phyloP scores from a whole-genome alignment of 2,329 filamentous ascomycete species.

The Colletotrichum spinosum region DNA sequence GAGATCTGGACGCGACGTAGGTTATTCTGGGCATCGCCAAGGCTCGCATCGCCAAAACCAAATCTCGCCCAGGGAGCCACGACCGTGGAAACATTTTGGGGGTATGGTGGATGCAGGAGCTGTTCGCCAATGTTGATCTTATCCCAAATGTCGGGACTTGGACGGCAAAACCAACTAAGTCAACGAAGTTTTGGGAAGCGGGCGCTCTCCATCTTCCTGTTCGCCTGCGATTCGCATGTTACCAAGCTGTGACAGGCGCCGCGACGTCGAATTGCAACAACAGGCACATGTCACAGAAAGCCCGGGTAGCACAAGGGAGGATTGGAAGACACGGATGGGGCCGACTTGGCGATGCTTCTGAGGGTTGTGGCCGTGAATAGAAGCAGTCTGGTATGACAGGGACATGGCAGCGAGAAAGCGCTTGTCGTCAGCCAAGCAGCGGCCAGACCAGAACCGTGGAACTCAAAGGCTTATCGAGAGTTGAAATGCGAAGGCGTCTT shows the following conservation, averaged over 20 bases:
- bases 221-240: no score
- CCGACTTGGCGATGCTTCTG: slow-evolving; percentile 1
- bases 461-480: no score
- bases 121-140: not conserved
- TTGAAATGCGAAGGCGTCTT: no score
- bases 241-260: no score
- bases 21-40: slow-evolving; percentile 22
- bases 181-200: not conserved
- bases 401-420: slow-evolving; percentile 20
- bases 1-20: not conserved
- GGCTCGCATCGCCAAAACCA: slow-evolving; percentile 15
- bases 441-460: no score
- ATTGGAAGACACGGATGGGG: slow-evolving; percentile 1
- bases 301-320: not conserved
- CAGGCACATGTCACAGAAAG: no score
- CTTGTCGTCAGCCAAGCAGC: slow-evolving; percentile 25
- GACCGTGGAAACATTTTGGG: not conserved
- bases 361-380: slow-evolving; percentile 6
- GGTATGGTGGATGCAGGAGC: not conserved
- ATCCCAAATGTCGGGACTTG: not conserved
- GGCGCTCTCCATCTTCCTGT: not conserved
- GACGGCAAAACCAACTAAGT: not conserved
- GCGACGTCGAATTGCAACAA: no score
- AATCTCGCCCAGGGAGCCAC: not conserved
- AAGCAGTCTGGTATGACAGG: not conserved